Evolutionary conservation across 1,139 yeast genomes (phyloP), one percentile per base, ranked within the genome.

Genomic region (Yarrowia galli): DNA sequence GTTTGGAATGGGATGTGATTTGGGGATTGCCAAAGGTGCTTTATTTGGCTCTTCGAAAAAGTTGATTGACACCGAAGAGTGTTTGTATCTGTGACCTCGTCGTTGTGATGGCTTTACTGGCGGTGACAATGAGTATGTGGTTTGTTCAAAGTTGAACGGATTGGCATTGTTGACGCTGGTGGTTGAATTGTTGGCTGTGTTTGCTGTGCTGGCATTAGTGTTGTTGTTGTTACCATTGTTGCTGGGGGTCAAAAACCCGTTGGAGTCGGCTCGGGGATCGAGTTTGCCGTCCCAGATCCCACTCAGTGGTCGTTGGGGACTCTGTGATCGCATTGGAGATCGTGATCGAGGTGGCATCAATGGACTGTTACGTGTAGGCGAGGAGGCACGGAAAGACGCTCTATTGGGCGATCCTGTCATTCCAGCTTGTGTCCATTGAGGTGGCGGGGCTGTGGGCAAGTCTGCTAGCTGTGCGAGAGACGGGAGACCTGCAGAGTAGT

Each of bases 51-150:
- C 98, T 75, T 91, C 97, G 77, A 95, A 95, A 76, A 93, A 85
- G 76, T 95, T 95, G 95, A 95, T 90, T 3, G 97, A 91, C 7
- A 95, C 97, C n/a, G 98, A 92, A 7, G 98, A 92, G 74, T 95
- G 98, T 76, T 95, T 95, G 76, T 95, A 95, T 73, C 93, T 86
- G 79, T 95, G 99, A 13, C 99, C 98, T 71, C 93, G 88, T 80
- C 98, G 86, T 74, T 91, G 96, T 67, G 73, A 73, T 36, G 79
- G 72, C 22, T 73, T 71, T 4, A 72, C 71, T 18, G 72, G 69
- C 18, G 70, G 70, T 15, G 71, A 68, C 35, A 75, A 70, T 42
- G 74, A 65, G 67, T 75, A 69, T 13, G 74, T 71, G 13, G 77
- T 72, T 40, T 78, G 71, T 69, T 76, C 76, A 69, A 79, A 80